phyloP scores from a whole-genome alignment of 2,329 filamentous ascomycete genomes.

The Tolypocladium album region DNA sequence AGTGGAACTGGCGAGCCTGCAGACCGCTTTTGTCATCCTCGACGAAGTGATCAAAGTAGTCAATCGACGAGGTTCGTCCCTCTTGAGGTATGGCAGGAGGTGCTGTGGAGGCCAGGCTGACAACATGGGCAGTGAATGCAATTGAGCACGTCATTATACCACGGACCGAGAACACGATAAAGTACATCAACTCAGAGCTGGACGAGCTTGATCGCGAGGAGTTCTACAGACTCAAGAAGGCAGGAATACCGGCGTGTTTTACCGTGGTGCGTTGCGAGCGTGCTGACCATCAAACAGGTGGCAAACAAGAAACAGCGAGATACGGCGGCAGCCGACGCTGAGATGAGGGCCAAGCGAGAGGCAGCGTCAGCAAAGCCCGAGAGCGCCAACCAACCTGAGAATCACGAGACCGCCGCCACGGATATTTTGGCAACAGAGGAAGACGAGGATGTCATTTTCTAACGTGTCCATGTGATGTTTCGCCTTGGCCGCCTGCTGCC shows the following conservation, averaged over 20 bases:
- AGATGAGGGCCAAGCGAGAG: constrained; percentile 64
- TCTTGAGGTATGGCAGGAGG: neutral
- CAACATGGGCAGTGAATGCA: constrained; percentile 59
- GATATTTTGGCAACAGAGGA: constrained; percentile 68
- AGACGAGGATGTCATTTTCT: constrained; percentile 83
- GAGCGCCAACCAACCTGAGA: constrained; percentile 23
- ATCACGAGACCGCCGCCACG: constrained; percentile 28
- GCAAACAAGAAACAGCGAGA: constrained; percentile 77
- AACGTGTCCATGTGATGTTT: constrained; percentile 5
- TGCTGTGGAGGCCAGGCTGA: constrained; percentile 9
- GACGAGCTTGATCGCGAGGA: constrained; percentile 97
- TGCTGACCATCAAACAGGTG: constrained; percentile 31
- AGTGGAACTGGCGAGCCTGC: constrained; percentile 87
- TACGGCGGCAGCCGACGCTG: constrained; percentile 58
- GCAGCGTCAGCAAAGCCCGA: constrained; percentile 22
- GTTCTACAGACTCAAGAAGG: constrained; percentile 94
- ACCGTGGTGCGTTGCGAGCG: neutral
- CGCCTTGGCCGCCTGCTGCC: neutral
- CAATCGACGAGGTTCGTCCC: constrained; percentile 69
- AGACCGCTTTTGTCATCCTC: constrained; percentile 94
- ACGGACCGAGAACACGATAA: constrained; percentile 98
- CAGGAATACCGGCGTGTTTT: neutral
- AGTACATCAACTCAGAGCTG: constrained; percentile 97
- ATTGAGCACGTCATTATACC: constrained; percentile 97
- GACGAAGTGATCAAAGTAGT: constrained; percentile 99